A percentile compares a stretch with the other conserved stretches of the same genome.
phyloP scores from a whole-genome alignment of 2,329 filamentous ascomycete genomes.

The Mariannaea elegans region DNA sequence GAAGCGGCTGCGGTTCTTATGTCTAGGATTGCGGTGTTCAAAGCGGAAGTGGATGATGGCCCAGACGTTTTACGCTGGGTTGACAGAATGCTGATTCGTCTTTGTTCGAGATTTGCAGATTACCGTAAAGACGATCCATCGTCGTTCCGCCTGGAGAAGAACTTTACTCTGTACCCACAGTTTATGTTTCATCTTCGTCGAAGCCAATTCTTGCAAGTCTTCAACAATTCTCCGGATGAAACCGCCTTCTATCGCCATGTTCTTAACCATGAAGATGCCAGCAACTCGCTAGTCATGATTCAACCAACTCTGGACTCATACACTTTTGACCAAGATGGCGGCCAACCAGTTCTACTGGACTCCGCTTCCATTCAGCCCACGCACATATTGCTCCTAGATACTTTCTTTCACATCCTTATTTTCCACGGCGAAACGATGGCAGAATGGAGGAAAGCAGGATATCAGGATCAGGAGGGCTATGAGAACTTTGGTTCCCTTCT shows the following conservation, averaged over 20 bases:
- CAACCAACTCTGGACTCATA: constrained; percentile 98
- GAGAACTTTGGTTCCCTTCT: constrained; percentile 92
- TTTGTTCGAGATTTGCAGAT: constrained; percentile 96
- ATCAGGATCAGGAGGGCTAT: constrained; percentile 97
- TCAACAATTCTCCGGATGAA: constrained; percentile 99
- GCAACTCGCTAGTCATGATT: constrained; percentile 98
- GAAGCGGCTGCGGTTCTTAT: constrained; percentile 97
- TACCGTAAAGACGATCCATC: constrained; percentile 98
- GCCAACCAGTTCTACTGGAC: constrained; percentile 92
- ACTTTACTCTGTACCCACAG: constrained; percentile 98
- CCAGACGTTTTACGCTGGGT: constrained; percentile 99
- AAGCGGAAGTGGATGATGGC: constrained; percentile 97
- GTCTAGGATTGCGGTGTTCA: constrained; percentile 99
- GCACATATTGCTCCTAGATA: constrained; percentile 93
- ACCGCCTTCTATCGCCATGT: constrained; percentile 99
- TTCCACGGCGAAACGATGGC: constrained; percentile 99
- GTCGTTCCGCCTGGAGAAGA: constrained; percentile 96
- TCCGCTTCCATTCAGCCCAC: constrained; percentile 95
- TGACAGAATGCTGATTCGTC: constrained; percentile 95
- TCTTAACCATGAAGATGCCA: constrained; percentile 95
- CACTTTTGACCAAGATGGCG: constrained; percentile 93
- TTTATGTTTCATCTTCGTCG: constrained; percentile 99
- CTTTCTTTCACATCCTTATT: constrained; percentile 99
- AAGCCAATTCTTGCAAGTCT: constrained; percentile 97
- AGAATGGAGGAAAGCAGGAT: constrained; percentile 97